phyloP scores from a whole-genome alignment of 176 grass and related monocot genomes.

The Chrysopogon serrulatus region DNA sequence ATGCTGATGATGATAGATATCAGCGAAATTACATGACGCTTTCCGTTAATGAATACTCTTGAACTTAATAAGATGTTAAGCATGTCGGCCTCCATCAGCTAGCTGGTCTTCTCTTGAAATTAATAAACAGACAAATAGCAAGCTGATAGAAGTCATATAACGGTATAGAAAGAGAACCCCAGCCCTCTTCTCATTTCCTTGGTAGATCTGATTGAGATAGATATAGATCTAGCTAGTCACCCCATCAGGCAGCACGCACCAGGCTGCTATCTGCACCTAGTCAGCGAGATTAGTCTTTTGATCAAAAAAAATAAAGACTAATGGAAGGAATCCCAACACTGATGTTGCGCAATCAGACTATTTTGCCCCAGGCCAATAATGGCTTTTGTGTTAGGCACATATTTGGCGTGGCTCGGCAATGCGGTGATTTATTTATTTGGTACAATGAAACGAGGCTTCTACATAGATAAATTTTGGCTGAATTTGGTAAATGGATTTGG shows the following conservation, averaged over 20 bases:
- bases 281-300: not conserved
- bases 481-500: too few relatives aligned
- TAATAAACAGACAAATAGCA: not conserved
- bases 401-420: too few relatives aligned
- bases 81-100: not conserved
- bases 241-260: not conserved
- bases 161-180: not conserved
- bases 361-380: too few relatives aligned
- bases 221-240: not conserved
- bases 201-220: not conserved
- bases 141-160: not conserved
- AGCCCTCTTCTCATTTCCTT: not conserved
- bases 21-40: not conserved
- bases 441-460: too few relatives aligned
- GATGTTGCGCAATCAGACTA: too few relatives aligned
- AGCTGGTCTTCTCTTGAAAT: not conserved
- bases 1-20: not conserved
- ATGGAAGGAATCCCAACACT: not conserved
- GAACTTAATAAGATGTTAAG: too few relatives aligned
- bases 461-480: too few relatives aligned
- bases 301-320: not conserved
- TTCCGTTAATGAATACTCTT: not conserved
- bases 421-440: too few relatives aligned
- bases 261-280: conserved; percentile 2
- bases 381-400: too few relatives aligned